Evolutionary conservation across 1,139 yeast genomes (phyloP), one percentile per base, ranked within the genome.

Genomic region (Kluyveromyces sp.): DNA sequence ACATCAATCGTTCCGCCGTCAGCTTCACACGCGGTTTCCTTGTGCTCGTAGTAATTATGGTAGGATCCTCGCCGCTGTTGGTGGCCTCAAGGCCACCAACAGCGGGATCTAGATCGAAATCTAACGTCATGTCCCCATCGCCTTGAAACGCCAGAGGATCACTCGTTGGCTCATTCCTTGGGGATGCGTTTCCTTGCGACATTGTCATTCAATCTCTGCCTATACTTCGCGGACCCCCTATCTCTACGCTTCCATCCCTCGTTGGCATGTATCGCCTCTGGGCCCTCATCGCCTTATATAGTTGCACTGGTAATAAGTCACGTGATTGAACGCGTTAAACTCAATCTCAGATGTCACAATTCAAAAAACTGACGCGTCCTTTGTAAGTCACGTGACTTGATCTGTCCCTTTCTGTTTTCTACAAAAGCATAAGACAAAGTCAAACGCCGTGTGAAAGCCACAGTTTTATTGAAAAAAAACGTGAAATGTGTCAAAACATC

Each of bases 1-100:
- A 68, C 44, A 77, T 60, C 17, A 79, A 61, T 43, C 76, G 66
- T 22, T 74, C 76, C 42, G 75, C 72, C 34, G 76, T 77, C 30
- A 78, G 56, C 47, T 68, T 73, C 16, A 58, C 57, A 40, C 54
- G 56, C 3, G 54, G 54, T 34, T 54, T 51, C 13, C 62, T 48
- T 15, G 49, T 48, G 33, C 43, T 54, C 1, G 56, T 44, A 25
- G 32, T 16, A 22, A 46, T 25, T 16, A 36, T 34, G 12, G 49
- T 46, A 9, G 49, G 49, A 28, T 46, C 49, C 25, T 31, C 40
- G 19, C 29, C 46, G n/a, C 12, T 30, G 11, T 29, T 31, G n/a
- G 20, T 15, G 8, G 39, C 38, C 11, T 33, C 41, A 9, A 41
- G 13, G 29, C 43, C 36, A 31, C 33, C 40, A 26, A 42, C 42